Conservation (phyloP, 2,329 filamentous ascomycete genomes). For the Plenodomus biglobosus region DNA sequence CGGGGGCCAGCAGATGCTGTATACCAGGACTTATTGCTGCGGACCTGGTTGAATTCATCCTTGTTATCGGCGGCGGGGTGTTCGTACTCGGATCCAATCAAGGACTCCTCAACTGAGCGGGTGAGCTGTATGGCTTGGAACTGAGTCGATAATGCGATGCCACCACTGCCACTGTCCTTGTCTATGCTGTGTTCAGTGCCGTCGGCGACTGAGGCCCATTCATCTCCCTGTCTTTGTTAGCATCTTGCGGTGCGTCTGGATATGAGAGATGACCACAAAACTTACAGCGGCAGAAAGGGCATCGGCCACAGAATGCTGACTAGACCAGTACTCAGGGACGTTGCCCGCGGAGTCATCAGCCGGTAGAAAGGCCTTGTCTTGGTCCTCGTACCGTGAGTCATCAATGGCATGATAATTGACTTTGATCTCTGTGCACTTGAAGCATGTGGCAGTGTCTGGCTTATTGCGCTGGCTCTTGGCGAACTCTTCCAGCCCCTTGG, state of each 20-base stretch:
- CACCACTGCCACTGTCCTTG: slow-evolving; percentile 7
- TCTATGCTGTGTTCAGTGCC: slow-evolving; percentile 2
- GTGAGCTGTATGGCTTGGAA: slow-evolving; percentile 22
- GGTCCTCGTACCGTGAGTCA: slow-evolving; percentile 37
- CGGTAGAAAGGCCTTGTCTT: slow-evolving; percentile 21
- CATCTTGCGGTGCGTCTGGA: too few relatives aligned
- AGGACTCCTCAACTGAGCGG: slow-evolving; percentile 8
- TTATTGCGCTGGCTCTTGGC: slow-evolving; percentile 52
- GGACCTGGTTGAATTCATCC: slow-evolving; percentile 15
- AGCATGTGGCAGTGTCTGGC: slow-evolving; percentile 47
- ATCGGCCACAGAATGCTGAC: slow-evolving; percentile 6
- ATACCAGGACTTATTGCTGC: slow-evolving; percentile 27
- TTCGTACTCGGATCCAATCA: slow-evolving; percentile 27
- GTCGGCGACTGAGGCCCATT: slow-evolving; percentile 9
- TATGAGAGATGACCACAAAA: background rate
- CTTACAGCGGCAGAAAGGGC: slow-evolving; percentile 26
- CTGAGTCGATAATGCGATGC: slow-evolving; percentile 17
- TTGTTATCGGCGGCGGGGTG: slow-evolving; percentile 3
- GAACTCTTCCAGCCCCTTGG: slow-evolving; percentile 53
- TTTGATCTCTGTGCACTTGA: slow-evolving; percentile 32
- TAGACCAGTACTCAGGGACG: slow-evolving; percentile 26
- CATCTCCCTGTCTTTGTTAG: slow-evolving; percentile 20
- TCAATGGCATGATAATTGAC: slow-evolving; percentile 26
- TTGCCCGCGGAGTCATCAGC: slow-evolving; percentile 14
- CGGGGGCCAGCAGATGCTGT: slow-evolving; percentile 14